Evolutionary conservation across 495 filamentous ascomycete species (phyloP).

Genomic region (Aspergillus leporis): DNA sequence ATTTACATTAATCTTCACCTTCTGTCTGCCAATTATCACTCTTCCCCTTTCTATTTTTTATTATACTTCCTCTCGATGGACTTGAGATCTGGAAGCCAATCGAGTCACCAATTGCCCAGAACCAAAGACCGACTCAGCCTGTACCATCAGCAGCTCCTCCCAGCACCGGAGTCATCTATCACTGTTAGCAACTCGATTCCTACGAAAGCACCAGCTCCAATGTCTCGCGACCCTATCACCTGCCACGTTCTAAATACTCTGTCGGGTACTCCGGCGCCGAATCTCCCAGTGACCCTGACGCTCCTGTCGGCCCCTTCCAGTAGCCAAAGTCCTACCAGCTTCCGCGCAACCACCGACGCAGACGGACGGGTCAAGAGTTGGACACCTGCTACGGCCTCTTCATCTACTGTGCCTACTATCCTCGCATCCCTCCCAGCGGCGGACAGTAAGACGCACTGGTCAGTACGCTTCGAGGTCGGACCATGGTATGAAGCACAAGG

Average conservation of each 20-base stretch:
- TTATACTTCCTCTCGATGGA: conserved; percentile 31
- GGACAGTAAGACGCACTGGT: conserved; percentile 60
- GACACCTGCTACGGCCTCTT: conserved; percentile 54
- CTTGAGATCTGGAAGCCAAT: conserved; percentile 11
- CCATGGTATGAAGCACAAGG: conserved; percentile 69
- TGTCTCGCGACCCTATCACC: conserved; percentile 74
- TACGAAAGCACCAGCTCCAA: conserved; percentile 55
- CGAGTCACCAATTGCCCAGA: conserved; percentile 26
- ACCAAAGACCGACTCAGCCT: conserved; percentile 40
- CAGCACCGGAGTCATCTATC: conserved; percentile 19
- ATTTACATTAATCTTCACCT: conserved; percentile 28
- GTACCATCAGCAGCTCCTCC: conserved; percentile 38
- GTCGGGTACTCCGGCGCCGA: conserved; percentile 62
- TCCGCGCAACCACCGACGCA: conserved; percentile 70
- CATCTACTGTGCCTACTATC: conserved; percentile 52
- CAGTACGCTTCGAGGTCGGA: conserved; percentile 74
- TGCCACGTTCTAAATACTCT: conserved; percentile 73
- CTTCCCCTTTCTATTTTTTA: conserved; percentile 5
- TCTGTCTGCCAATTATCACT: neutral
- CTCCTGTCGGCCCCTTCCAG: conserved; percentile 39
- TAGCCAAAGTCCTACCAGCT: conserved; percentile 42
- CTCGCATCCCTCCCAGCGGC: conserved; percentile 39
- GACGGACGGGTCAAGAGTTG: conserved; percentile 86
- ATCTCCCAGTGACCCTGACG: conserved; percentile 57
- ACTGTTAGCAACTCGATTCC: conserved; percentile 24